phyloP scores from a whole-genome alignment of 768 basidiomycete species.

The Suillus spraguei region DNA sequence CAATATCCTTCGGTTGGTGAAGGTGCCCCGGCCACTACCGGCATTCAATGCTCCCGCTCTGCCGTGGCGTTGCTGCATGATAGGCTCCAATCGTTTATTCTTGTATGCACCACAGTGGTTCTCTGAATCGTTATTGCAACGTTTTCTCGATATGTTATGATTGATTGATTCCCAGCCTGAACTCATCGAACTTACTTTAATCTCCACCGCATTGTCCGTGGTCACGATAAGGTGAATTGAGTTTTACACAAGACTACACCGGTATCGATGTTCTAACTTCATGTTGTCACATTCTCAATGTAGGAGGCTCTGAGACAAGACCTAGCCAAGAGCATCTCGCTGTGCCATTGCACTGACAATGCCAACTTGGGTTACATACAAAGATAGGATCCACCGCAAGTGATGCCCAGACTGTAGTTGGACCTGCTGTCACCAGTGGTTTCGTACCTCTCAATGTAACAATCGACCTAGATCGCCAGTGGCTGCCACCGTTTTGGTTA shows the following conservation, averaged over 20 bases:
- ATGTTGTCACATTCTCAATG: not conserved
- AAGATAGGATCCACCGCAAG: too few relatives aligned
- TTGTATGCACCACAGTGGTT: not conserved
- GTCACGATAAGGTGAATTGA: not conserved
- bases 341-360: too few relatives aligned
- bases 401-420: not conserved
- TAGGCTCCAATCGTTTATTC: not conserved
- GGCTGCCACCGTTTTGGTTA: too few relatives aligned
- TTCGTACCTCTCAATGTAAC: not conserved
- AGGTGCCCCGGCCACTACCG: not conserved
- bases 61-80: not conserved
- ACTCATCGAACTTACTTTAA: not conserved
- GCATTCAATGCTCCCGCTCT: not conserved
- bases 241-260: not conserved
- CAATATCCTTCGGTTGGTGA: too few relatives aligned
- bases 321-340: too few relatives aligned
- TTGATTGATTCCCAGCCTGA: not conserved
- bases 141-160: not conserved
- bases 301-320: too few relatives aligned
- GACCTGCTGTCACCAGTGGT: constrained; percentile 12
- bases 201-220: not conserved
- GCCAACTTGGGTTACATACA: too few relatives aligned
- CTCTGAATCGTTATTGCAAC: not conserved
- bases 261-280: not conserved
- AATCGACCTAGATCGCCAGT: too few relatives aligned